Conservation (phyloP, 2,329 filamentous ascomycete species). For the Cytospora piceae region DNA sequence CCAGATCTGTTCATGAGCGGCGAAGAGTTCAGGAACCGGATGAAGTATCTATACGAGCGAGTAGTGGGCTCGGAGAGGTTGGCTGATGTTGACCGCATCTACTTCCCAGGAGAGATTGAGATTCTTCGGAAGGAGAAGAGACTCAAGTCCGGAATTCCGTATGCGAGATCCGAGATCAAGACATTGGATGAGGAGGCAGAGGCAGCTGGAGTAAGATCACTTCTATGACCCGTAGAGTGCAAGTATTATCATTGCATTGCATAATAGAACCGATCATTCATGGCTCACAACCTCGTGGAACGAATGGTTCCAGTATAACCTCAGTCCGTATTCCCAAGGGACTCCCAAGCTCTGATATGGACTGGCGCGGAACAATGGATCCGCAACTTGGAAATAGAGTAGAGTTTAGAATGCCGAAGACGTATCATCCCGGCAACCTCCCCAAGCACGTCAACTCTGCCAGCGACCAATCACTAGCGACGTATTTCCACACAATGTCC, state of each 20-base stretch:
- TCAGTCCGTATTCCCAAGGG: too few relatives aligned
- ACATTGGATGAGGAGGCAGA: slow-evolving; percentile 58
- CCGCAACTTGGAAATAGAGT: not conserved
- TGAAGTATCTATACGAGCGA: slow-evolving; percentile 58
- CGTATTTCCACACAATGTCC: not conserved
- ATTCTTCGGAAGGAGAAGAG: slow-evolving; percentile 56
- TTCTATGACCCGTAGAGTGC: not conserved
- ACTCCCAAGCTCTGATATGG: too few relatives aligned
- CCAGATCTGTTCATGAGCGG: slow-evolving; percentile 74
- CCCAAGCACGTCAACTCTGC: not conserved
- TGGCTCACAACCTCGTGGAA: too few relatives aligned
- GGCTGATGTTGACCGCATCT: slow-evolving; percentile 60
- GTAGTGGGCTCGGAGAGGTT: slow-evolving; percentile 59
- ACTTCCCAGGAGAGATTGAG: slow-evolving; percentile 67
- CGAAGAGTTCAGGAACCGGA: slow-evolving; percentile 69
- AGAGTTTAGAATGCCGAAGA: not conserved
- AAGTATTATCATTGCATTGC: not conserved
- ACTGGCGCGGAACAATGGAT: not conserved
- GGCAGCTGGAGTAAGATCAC: slow-evolving; percentile 44
- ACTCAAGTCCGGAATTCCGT: slow-evolving; percentile 59
- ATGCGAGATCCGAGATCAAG: slow-evolving; percentile 60
- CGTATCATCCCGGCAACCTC: not conserved
- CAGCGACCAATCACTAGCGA: not conserved
- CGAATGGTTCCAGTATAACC: too few relatives aligned
- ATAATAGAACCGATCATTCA: too few relatives aligned